Evolutionary conservation across 1,284 basidiomycete genomes (phyloP).

Genomic region (Schizophyllum amplum): DNA sequence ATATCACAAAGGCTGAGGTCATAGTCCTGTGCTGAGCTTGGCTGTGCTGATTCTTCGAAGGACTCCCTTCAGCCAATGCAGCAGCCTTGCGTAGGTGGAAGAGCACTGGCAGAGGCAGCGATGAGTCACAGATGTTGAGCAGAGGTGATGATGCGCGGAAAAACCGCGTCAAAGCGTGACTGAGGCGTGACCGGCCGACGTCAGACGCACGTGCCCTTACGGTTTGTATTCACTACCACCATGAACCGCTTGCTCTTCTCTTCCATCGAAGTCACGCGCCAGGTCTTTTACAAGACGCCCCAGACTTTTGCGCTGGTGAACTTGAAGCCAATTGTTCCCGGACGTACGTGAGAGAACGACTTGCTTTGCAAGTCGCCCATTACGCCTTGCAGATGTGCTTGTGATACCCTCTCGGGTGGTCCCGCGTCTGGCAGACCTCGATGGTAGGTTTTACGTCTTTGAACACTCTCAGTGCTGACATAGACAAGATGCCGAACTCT

Average conservation of each 20-base stretch:
- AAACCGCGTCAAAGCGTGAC: neutral
- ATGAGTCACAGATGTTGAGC: no score
- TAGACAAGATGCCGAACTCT: constrained; percentile 50
- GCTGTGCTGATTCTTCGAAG: no score
- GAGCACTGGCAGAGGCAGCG: no score
- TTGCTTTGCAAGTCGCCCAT: no score
- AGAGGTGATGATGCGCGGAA: neutral
- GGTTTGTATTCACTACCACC: neutral
- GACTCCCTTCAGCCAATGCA: no score
- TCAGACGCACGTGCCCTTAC: neutral
- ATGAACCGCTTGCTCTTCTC: constrained; percentile 42
- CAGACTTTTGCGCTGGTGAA: constrained; percentile 84
- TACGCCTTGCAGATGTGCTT: constrained; percentile 67
- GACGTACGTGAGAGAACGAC: constrained; percentile 57
- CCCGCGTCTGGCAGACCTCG: constrained; percentile 68
- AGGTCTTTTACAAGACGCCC: constrained; percentile 70
- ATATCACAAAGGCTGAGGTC: no score
- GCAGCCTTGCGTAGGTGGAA: no score
- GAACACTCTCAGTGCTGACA: neutral
- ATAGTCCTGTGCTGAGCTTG: no score
- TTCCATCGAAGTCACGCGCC: constrained; percentile 75
- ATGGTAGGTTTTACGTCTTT: constrained; percentile 13
- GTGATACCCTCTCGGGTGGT: constrained; percentile 76
- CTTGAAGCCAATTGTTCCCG: constrained; percentile 87
- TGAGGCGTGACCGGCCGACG: neutral